Percentiles rank a stretch among this genome's conserved stretches.
Evolutionary conservation across 441 rosid species (phyloP).

Genomic region (Daphne laureola): DNA sequence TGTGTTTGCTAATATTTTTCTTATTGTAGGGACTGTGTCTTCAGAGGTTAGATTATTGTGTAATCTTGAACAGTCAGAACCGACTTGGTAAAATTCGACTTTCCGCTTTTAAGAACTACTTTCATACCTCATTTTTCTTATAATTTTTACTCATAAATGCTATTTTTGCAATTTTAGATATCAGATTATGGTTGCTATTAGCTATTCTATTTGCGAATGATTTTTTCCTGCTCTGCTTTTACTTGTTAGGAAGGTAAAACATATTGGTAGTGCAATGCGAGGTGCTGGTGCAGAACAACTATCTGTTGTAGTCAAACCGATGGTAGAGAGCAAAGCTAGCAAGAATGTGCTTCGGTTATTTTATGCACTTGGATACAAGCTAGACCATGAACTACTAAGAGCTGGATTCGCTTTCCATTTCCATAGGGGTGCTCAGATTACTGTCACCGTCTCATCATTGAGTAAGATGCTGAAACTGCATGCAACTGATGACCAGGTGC

Average conservation of each 20-base stretch:
- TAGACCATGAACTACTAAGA: constrained; percentile 86
- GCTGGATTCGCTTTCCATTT: constrained; percentile 86
- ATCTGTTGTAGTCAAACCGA: constrained; percentile 72
- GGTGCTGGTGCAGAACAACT: constrained; percentile 95
- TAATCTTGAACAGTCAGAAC: constrained; percentile 86
- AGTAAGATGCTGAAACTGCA: constrained; percentile 81
- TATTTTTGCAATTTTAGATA: no score
- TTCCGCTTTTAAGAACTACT: no score
- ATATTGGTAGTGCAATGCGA: constrained; percentile 87
- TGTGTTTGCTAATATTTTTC: not conserved
- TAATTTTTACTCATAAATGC: no score
- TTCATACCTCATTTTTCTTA: not conserved
- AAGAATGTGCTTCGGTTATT: constrained; percentile 75
- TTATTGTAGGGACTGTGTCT: constrained; percentile 46
- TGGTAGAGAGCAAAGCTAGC: constrained; percentile 94
- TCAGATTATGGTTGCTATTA: not conserved
- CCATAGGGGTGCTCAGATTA: constrained; percentile 65
- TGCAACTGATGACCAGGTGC: constrained; percentile 84
- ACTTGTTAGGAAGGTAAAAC: constrained; percentile 66
- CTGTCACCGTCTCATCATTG: constrained; percentile 72
- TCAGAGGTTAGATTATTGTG: constrained; percentile 87
- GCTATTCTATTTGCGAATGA: constrained; percentile 8
- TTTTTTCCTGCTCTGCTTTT: constrained; percentile 10
- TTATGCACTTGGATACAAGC: constrained; percentile 78
- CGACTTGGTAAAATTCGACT: constrained; percentile 52